These are phyloP conservation scores for Eucalyptus tenuipes DNA, from an alignment of 345 rosid genomes.

Conservation along the genomic window DNA sequence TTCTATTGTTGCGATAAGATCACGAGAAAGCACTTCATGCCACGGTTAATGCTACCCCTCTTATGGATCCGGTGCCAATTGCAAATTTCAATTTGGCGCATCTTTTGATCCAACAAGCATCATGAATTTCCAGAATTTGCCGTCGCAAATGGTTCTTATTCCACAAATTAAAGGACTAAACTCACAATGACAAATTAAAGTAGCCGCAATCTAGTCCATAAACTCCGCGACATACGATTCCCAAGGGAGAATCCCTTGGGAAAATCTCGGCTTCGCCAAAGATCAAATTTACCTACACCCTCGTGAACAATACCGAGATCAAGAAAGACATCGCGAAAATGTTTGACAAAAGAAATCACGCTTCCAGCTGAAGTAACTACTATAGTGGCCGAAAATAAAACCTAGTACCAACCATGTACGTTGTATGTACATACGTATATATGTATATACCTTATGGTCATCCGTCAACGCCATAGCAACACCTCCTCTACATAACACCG, in stretches of 20 bases:
- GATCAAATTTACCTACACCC: neutral
- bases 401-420: neutral
- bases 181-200: neutral
- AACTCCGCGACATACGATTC: neutral
- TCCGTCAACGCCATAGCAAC: conserved; percentile 23
- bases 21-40: neutral
- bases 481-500: conserved; percentile 20
- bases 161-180: neutral
- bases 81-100: neutral
- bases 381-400: neutral
- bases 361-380: neutral
- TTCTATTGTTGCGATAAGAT: neutral
- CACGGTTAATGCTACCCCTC: neutral
- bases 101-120: neutral
- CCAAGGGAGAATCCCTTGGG: neutral
- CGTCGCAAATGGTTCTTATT: neutral
- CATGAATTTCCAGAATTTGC: neutral
- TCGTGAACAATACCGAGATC: neutral
- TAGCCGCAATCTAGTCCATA: neutral
- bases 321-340: neutral
- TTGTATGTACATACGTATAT: neutral
- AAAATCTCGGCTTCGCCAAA: neutral
- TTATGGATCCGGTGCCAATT: neutral
- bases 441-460: conserved; percentile 27
- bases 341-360: neutral